Percentiles rank a stretch among this genome's conserved stretches.
Conservation (phyloP, 2,329 filamentous ascomycete species). For the Monosporascus sp. region DNA sequence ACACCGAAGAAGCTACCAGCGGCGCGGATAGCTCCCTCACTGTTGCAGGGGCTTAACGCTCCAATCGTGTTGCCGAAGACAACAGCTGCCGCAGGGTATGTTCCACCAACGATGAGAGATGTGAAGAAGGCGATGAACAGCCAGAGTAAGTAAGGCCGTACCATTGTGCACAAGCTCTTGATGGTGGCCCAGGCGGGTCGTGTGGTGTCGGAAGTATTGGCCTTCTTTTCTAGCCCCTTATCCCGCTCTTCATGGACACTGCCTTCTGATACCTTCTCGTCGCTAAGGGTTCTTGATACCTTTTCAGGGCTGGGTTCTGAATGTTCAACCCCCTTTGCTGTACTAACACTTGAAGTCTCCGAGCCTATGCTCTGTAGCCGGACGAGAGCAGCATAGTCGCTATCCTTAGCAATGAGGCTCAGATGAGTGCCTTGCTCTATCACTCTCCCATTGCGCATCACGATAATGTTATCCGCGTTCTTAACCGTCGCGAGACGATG, state of each 20-base stretch:
- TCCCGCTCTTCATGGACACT: constrained; percentile 8
- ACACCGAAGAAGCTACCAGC: constrained; percentile 32
- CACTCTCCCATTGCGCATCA: constrained; percentile 53
- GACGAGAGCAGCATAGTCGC: constrained; percentile 26
- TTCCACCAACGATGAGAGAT: constrained; percentile 49
- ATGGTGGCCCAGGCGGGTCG: constrained; percentile 32
- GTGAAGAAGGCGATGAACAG: constrained; percentile 36
- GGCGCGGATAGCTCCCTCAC: constrained; percentile 29
- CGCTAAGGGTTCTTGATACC: constrained; percentile 11
- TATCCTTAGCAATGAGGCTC: constrained; percentile 41
- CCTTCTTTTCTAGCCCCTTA: constrained; percentile 1
- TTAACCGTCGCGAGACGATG: constrained; percentile 56
- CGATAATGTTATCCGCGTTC: constrained; percentile 60
- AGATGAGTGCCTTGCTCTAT: constrained; percentile 59
- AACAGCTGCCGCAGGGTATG: constrained; percentile 48
- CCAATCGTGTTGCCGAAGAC: constrained; percentile 48
- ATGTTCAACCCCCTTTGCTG: constrained; percentile 20
- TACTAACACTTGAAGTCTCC: constrained; percentile 27
- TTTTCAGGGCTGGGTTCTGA: constrained; percentile 34
- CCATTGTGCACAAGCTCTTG: constrained; percentile 30
- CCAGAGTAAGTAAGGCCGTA: constrained; percentile 33
- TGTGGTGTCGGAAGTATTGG: constrained; percentile 3
- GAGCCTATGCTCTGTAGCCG: constrained; percentile 27
- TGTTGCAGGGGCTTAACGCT: constrained; percentile 44
- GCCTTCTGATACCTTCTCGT: constrained; percentile 6